Conservation (phyloP, 1,139 yeast genomes). For the Hemisphaericaspora subhashii region DNA sequence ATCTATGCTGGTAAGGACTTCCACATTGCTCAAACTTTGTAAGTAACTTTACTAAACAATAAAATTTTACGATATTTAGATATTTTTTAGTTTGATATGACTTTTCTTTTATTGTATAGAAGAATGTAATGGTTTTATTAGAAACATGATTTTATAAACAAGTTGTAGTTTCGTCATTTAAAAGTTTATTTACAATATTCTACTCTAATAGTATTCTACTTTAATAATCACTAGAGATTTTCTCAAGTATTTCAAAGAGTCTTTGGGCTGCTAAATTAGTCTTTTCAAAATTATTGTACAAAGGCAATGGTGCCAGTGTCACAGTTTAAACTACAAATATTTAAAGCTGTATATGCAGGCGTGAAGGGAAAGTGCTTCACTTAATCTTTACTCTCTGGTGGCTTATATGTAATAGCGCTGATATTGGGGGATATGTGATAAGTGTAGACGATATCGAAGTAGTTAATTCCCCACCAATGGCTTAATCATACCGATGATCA, state of each 20-base stretch:
- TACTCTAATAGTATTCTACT: neutral
- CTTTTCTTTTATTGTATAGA: conserved; percentile 2
- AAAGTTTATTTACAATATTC: too few relatives aligned
- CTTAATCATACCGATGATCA: too few relatives aligned
- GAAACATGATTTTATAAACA: neutral
- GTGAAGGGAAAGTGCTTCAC: neutral
- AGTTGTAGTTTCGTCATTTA: neutral
- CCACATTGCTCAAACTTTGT: conserved; percentile 50
- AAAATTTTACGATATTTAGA: neutral
- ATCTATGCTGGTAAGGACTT: conserved; percentile 89
- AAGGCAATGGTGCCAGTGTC: conserved; percentile 71
- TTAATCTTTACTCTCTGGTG: too few relatives aligned
- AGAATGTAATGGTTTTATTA: conserved; percentile 1
- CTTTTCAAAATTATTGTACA: conserved; percentile 76
- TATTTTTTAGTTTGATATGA: conserved; percentile 1
- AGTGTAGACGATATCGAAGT: too few relatives aligned
- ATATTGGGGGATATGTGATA: too few relatives aligned
- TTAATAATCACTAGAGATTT: conserved; percentile 11
- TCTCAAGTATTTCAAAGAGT: conserved; percentile 41
- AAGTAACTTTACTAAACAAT: conserved; percentile 14
- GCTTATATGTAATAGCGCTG: too few relatives aligned
- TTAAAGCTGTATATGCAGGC: too few relatives aligned
- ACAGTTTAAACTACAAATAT: too few relatives aligned
- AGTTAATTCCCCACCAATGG: neutral
- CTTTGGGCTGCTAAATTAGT: conserved; percentile 47